Evolutionary conservation across 2,329 filamentous ascomycete species (phyloP), one percentile per base, ranked within the genome.

Genomic region (Fusarium redolens): DNA sequence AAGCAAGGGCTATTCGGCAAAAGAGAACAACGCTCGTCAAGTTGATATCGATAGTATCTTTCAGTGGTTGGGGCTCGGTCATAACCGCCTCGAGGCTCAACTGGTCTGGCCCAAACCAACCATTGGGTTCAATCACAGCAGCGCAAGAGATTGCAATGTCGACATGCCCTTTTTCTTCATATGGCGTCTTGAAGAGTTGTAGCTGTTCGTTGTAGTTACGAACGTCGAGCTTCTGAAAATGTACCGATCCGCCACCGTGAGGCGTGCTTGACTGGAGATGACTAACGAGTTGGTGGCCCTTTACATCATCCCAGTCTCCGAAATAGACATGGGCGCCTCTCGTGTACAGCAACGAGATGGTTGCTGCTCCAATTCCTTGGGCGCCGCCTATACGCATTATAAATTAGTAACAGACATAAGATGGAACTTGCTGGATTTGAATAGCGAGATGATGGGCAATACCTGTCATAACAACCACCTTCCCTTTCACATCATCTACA

Each of bases 381-480:
- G 60, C 60, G 13, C 60, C 60, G 1, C 60, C 60, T 62, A 20
- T 0, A 0, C 1, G 2, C 1, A 22, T 7, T 1, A 0, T 4
- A 1, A 9, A 18, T 62, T 7, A 62, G 33, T 12, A 14, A 20
- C 0, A 5, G 7, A 22, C 30, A 13, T 0, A 9, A 20, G 2
- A 20, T 3, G 2, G n/a, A 7, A 14, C 2, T 15, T 14, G 5
- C 5, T 5, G 1, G 6, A 3, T 1, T 7, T 25, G 3, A 8
- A 2, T 22, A 5, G 4, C 4, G 10, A 17, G 13, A 12, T 15
- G 1, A 6, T 20, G 4, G 17, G 9, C 4, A 9, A 7, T 45
- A 61, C 60, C 60, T 62, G 60, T 62, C 14, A 62, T 40, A 0
- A 62, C 33, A 12, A 62, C 60, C 5, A 62, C 54, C 9, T 47